Conservation (phyloP, 192 early-diverging fungal genomes). For the Coemansia sp. region DNA sequence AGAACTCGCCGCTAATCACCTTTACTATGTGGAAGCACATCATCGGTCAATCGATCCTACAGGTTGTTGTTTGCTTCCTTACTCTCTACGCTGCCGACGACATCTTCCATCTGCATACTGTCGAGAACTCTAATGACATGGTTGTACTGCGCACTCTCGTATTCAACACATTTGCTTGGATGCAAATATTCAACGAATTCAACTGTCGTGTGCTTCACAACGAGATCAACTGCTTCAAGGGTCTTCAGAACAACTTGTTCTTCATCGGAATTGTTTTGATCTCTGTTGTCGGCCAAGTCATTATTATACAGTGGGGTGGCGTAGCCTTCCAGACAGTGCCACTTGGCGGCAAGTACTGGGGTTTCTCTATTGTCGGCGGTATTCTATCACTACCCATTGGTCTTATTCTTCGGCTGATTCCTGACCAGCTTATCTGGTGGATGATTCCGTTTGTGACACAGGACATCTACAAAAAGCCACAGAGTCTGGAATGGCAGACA, state of each 20-base stretch:
- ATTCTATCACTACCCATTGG: constrained; percentile 81
- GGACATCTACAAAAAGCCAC: constrained; percentile 52
- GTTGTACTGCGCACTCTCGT: constrained; percentile 73
- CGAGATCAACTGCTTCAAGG: constrained; percentile 85
- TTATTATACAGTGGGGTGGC: constrained; percentile 91
- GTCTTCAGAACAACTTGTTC: constrained; percentile 72
- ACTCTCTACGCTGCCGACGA: constrained; percentile 66
- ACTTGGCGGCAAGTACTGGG: constrained; percentile 76
- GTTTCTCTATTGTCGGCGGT: constrained; percentile 77
- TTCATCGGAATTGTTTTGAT: constrained; percentile 79
- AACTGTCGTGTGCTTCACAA: constrained; percentile 77
- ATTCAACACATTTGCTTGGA: constrained; percentile 91
- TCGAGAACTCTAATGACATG: constrained; percentile 40
- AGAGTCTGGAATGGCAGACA: constrained; percentile 49
- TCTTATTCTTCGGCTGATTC: constrained; percentile 80
- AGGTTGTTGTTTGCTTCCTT: constrained; percentile 79
- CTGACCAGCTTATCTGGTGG: constrained; percentile 65
- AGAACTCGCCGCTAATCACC: constrained; percentile 79
- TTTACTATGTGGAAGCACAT: constrained; percentile 97
- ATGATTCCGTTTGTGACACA: constrained; percentile 51
- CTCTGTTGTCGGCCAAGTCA: constrained; percentile 72
- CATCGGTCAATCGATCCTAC: constrained; percentile 85
- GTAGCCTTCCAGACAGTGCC: constrained; percentile 75
- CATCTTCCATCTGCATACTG: constrained; percentile 61
- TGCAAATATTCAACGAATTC: constrained; percentile 89